Conservation (phyloP, 73 alveolate species). For the Tetrahymena borealis region DNA sequence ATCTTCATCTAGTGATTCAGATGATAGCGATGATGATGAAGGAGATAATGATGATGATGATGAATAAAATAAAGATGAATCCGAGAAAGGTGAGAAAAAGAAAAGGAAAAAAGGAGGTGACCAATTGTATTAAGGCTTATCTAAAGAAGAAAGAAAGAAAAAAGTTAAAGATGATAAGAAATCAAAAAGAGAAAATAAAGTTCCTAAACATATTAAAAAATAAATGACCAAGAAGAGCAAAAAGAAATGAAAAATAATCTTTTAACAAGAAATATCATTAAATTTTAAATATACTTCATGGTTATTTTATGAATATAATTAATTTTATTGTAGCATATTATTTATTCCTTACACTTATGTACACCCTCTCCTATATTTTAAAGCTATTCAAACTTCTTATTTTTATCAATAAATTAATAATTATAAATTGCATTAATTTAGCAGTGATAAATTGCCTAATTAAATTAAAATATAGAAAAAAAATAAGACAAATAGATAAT, state of each 20-base stretch:
- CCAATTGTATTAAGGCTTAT: constrained; percentile 69
- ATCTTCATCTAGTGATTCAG: neutral
- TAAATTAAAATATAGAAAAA: too few relatives aligned
- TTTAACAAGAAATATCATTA: neutral
- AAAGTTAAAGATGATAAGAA: constrained; percentile 93
- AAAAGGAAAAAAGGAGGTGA: constrained; percentile 57
- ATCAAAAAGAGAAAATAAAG: constrained; percentile 89
- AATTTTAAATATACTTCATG: too few relatives aligned
- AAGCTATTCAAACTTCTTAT: too few relatives aligned
- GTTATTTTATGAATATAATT: too few relatives aligned
- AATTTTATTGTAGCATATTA: too few relatives aligned
- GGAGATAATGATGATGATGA: constrained; percentile 21
- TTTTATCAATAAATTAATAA: too few relatives aligned
- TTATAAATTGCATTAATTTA: too few relatives aligned
- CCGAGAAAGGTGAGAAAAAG: constrained; percentile 53
- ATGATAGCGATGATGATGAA: constrained; percentile 7
- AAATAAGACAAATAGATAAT: too few relatives aligned
- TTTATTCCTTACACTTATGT: too few relatives aligned
- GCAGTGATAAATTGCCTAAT: too few relatives aligned
- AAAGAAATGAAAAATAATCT: neutral
- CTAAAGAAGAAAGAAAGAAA: constrained; percentile 83
- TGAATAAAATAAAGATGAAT: constrained; percentile 58
- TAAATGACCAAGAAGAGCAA: constrained; percentile 63
- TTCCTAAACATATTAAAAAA: constrained; percentile 89
- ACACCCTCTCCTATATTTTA: too few relatives aligned